Conservation (phyloP, 2,329 filamentous ascomycete species). For the Diaporthe sp. region DNA sequence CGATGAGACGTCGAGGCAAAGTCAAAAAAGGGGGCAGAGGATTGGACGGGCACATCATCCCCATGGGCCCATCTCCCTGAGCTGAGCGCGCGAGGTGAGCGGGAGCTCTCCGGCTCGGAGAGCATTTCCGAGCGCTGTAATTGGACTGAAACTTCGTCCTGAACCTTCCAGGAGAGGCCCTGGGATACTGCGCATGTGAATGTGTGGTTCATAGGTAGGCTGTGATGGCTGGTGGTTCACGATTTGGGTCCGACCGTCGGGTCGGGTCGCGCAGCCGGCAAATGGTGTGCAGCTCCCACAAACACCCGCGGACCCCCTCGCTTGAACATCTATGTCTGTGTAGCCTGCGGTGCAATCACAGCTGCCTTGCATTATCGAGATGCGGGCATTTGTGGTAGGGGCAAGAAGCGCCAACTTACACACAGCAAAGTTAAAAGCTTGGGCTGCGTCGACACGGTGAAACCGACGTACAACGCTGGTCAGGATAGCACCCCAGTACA, state of each 20-base stretch:
- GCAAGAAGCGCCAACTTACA: conserved; percentile 17
- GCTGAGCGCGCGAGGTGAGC: conserved; percentile 9
- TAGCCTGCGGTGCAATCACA: conserved; percentile 17
- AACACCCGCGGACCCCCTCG: conserved; percentile 14
- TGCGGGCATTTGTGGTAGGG: not conserved
- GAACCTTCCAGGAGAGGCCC: conserved; percentile 17
- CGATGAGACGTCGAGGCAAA: conserved; percentile 29
- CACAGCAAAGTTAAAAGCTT: conserved; percentile 2
- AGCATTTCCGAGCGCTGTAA: conserved; percentile 15
- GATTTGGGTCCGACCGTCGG: conserved; percentile 27
- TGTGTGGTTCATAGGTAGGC: not conserved
- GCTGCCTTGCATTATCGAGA: conserved; percentile 23
- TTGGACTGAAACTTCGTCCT: conserved; percentile 24
- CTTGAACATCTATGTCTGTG: conserved; percentile 5
- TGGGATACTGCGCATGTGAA: conserved; percentile 7
- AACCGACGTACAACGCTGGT: not conserved
- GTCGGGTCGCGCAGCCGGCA: conserved; percentile 24
- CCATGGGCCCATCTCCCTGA: not conserved
- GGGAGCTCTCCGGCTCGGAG: conserved; percentile 9
- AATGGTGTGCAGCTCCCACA: conserved; percentile 17
- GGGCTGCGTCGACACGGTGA: conserved; percentile 17
- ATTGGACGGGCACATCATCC: not conserved
- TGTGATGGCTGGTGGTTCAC: conserved; percentile 1
- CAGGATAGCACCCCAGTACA: not conserved
- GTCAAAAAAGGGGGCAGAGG: conserved; percentile 1